These are phyloP conservation scores for Calvatia gigantea DNA, from an alignment of 768 basidiomycete genomes.

Conservation along the genomic window DNA sequence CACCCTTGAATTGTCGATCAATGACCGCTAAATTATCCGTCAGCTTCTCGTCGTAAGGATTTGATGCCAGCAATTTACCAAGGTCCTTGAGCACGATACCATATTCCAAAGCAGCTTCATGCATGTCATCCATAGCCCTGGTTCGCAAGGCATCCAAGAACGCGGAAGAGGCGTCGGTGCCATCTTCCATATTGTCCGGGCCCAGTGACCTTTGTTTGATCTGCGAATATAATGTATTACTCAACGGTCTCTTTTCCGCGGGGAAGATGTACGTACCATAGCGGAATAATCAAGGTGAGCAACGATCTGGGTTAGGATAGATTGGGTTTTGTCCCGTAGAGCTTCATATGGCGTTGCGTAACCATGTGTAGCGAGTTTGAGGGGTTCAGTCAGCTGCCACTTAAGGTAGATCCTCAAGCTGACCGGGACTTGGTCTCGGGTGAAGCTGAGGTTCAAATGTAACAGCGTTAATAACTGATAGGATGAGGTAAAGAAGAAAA, in stretches of 20 bases:
- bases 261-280: slow-evolving; percentile 28
- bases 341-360: slow-evolving; percentile 83
- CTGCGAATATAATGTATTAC: slow-evolving; percentile 24
- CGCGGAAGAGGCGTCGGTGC: slow-evolving; percentile 63
- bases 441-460: slow-evolving; percentile 47
- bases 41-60: background rate
- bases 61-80: slow-evolving; percentile 33
- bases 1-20: slow-evolving; percentile 85
- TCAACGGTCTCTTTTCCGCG: background rate
- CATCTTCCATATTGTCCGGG: slow-evolving; percentile 71
- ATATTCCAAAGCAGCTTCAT: slow-evolving; percentile 76
- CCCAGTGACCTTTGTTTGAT: slow-evolving; percentile 80
- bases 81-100: slow-evolving; percentile 82
- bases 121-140: slow-evolving; percentile 86
- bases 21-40: slow-evolving; percentile 58
- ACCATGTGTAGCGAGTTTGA: slow-evolving; percentile 76
- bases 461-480: background rate
- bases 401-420: slow-evolving; percentile 81
- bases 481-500: background rate
- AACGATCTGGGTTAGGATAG: slow-evolving; percentile 83
- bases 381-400: slow-evolving; percentile 54
- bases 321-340: slow-evolving; percentile 78
- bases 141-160: slow-evolving; percentile 81
- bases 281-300: slow-evolving; percentile 61
- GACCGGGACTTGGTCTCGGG: slow-evolving; percentile 84